Evolutionary conservation across 1,284 basidiomycete genomes (phyloP).

Genomic region (Fomitopsis schrenkii): DNA sequence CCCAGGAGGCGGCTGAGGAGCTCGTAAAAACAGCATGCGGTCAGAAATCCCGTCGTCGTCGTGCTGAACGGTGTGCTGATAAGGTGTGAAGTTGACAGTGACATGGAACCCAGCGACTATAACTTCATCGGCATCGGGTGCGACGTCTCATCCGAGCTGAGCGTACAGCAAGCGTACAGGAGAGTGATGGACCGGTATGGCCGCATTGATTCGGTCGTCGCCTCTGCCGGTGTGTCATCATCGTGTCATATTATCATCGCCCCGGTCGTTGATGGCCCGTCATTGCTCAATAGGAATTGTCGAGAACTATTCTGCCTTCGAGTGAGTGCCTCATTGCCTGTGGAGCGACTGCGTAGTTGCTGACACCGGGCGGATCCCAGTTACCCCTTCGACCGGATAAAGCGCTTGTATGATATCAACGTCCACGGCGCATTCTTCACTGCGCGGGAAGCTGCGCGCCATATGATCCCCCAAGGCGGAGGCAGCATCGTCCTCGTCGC

Average conservation of each 20-base stretch:
- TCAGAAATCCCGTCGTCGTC: slow-evolving; percentile 26
- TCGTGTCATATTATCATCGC: neutral
- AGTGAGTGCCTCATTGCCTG: slow-evolving; percentile 42
- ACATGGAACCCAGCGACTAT: slow-evolving; percentile 56
- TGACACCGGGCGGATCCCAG: slow-evolving; percentile 31
- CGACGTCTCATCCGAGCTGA: slow-evolving; percentile 83
- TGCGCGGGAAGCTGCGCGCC: slow-evolving; percentile 85
- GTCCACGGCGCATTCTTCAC: slow-evolving; percentile 93
- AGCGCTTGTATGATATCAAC: slow-evolving; percentile 87
- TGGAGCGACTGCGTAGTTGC: slow-evolving; percentile 4
- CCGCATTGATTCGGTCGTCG: slow-evolving; percentile 82
- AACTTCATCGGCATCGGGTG: slow-evolving; percentile 79
- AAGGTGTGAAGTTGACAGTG: slow-evolving; percentile 53
- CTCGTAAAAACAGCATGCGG: slow-evolving; percentile 55
- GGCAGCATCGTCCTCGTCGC: slow-evolving; percentile 88
- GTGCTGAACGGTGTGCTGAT: slow-evolving; percentile 26
- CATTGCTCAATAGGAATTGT: slow-evolving; percentile 62
- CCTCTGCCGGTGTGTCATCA: slow-evolving; percentile 71
- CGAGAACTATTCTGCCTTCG: slow-evolving; percentile 88
- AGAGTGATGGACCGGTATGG: slow-evolving; percentile 73
- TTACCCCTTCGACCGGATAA: slow-evolving; percentile 82
- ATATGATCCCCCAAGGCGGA: slow-evolving; percentile 72
- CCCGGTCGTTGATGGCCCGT: neutral
- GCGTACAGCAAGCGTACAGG: slow-evolving; percentile 72
- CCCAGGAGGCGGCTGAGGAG: slow-evolving; percentile 70